Evolutionary conservation across 768 basidiomycete species (phyloP).

Genomic region (Leccinellum albellum): DNA sequence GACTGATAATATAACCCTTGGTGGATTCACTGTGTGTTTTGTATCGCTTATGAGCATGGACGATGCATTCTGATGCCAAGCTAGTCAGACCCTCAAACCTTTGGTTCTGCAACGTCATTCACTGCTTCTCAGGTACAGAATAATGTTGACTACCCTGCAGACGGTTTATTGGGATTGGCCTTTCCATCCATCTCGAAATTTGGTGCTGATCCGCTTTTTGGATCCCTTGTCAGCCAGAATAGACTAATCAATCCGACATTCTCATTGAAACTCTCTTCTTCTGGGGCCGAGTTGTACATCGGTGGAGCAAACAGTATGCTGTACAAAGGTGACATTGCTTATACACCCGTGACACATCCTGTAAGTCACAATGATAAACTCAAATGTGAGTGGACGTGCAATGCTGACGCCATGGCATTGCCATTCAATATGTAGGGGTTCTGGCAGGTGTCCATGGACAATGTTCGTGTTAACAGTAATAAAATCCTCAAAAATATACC

Average conservation of each 20-base stretch:
- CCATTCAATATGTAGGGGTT: too few relatives aligned
- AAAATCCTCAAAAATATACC: too few relatives aligned
- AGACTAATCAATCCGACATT: neutral
- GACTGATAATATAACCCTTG: too few relatives aligned
- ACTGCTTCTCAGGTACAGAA: neutral
- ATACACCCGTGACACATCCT: neutral
- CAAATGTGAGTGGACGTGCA: too few relatives aligned
- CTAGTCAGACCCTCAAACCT: neutral
- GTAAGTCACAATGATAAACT: neutral
- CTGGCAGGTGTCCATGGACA: too few relatives aligned
- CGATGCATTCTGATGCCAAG: neutral
- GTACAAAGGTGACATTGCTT: neutral
- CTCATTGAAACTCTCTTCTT: neutral
- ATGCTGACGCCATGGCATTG: too few relatives aligned
- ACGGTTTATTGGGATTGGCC: neutral
- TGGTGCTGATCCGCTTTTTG: neutral
- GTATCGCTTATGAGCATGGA: neutral
- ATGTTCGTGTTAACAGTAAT: too few relatives aligned
- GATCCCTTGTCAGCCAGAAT: neutral
- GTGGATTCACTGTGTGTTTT: neutral
- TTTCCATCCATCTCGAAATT: neutral
- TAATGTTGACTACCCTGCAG: neutral
- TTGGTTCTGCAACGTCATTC: neutral
- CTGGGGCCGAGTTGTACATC: neutral
- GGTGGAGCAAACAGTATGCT: neutral